Percentiles rank a stretch among this genome's conserved stretches.
Conservation (phyloP, 768 basidiomycete genomes). For the Leccinum ochraceum region DNA sequence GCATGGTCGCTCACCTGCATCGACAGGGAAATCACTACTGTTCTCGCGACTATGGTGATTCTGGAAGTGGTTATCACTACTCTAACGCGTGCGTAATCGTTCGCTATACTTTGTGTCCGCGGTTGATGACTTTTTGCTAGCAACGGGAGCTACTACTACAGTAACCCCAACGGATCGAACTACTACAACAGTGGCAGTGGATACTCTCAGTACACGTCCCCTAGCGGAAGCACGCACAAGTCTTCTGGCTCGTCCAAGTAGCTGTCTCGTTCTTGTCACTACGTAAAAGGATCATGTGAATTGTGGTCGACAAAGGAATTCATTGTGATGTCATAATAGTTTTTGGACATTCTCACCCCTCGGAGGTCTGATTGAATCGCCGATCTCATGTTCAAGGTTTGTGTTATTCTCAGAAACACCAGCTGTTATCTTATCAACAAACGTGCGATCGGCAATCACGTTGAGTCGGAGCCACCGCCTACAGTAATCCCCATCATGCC, state of each 20-base stretch:
- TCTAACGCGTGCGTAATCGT: slow-evolving; percentile 50
- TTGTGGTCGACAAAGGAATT: not conserved
- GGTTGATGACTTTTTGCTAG: slow-evolving; percentile 22
- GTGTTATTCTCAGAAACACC: too few species aligned
- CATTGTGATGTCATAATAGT: not conserved
- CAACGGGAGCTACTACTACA: slow-evolving; percentile 64
- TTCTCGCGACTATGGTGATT: slow-evolving; percentile 46
- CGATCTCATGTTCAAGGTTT: too few species aligned
- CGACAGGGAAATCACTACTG: slow-evolving; percentile 63
- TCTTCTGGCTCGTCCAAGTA: slow-evolving; percentile 29
- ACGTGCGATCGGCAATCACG: too few species aligned
- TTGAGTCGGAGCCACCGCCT: too few species aligned
- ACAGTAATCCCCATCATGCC: too few species aligned
- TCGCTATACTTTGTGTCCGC: not conserved
- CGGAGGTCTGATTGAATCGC: too few species aligned
- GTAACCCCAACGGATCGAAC: slow-evolving; percentile 58
- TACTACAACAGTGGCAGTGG: slow-evolving; percentile 58
- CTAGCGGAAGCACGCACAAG: slow-evolving; percentile 36
- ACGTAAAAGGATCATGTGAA: not conserved
- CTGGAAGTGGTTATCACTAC: slow-evolving; percentile 57
- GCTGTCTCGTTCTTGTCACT: not conserved
- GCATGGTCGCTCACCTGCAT: not conserved
- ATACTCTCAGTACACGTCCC: slow-evolving; percentile 50
- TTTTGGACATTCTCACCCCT: too few species aligned
- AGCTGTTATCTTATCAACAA: too few species aligned